phyloP scores from a whole-genome alignment of 306 rosid genomes.

The Cucumis sativus region Cucumber_9930_V3 NC_026656.2:17633501-17634000 shows the following conservation, averaged over 20 bases:
- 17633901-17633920: background rate
- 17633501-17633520: constrained; percentile 4
- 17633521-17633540: constrained; percentile 42
- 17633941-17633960: background rate
- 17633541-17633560: constrained; percentile 66
- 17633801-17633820: constrained; percentile 97
- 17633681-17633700: constrained; percentile 87
- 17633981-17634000: background rate
- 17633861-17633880: background rate
- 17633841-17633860: background rate
- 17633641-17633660: constrained; percentile 35
- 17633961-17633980: background rate
- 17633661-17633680: constrained; percentile 92
- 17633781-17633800: constrained; percentile 99
- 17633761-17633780: constrained; percentile 79
- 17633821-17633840: constrained; percentile 48
- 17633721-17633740: constrained; percentile 97
- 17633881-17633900: background rate
- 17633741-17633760: constrained; percentile 92
- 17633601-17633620: constrained; percentile 37
- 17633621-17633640: constrained; percentile 29
- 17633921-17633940: background rate
- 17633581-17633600: constrained; percentile 55
- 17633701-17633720: constrained; percentile 68
- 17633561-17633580: constrained; percentile 60